These are phyloP conservation scores for Pseudopithomyces chartarum DNA, from an alignment of 2,329 filamentous ascomycete species.

Conservation along the genomic window DNA sequence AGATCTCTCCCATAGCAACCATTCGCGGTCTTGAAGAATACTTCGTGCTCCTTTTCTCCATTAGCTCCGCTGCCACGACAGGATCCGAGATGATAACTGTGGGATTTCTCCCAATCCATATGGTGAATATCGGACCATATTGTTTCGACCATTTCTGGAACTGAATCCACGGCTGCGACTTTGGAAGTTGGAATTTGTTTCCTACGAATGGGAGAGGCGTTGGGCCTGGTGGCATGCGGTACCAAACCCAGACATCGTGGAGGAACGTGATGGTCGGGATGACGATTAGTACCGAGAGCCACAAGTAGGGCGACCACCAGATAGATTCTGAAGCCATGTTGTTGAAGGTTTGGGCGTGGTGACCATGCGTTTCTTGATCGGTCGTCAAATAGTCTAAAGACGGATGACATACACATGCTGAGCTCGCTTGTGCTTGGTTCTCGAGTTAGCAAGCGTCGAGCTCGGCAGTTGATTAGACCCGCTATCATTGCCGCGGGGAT, in stretches of 20 bases:
- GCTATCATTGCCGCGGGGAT: constrained; percentile 10
- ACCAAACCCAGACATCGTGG: constrained; percentile 35
- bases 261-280: constrained; percentile 31
- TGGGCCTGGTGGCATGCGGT: constrained; percentile 54
- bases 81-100: constrained; percentile 54
- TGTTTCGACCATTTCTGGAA: constrained; percentile 51
- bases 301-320: constrained; percentile 25
- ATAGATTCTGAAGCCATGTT: constrained; percentile 35
- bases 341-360: neutral
- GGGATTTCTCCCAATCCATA: constrained; percentile 55
- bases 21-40: constrained; percentile 53
- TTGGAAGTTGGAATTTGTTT: constrained; percentile 39
- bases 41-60: constrained; percentile 53
- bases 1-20: constrained; percentile 53
- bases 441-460: constrained; percentile 10
- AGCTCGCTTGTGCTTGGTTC: neutral
- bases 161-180: constrained; percentile 40
- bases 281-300: constrained; percentile 32
- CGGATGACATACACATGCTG: constrained; percentile 6
- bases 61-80: constrained; percentile 49
- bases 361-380: neutral
- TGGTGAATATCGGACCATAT: constrained; percentile 55
- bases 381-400: neutral
- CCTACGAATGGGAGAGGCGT: constrained; percentile 53
- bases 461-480: constrained; percentile 28